These are phyloP conservation scores for Acanthamoeba royreba DNA, from an alignment of 208 protist species.

Conservation along the genomic window DNA sequence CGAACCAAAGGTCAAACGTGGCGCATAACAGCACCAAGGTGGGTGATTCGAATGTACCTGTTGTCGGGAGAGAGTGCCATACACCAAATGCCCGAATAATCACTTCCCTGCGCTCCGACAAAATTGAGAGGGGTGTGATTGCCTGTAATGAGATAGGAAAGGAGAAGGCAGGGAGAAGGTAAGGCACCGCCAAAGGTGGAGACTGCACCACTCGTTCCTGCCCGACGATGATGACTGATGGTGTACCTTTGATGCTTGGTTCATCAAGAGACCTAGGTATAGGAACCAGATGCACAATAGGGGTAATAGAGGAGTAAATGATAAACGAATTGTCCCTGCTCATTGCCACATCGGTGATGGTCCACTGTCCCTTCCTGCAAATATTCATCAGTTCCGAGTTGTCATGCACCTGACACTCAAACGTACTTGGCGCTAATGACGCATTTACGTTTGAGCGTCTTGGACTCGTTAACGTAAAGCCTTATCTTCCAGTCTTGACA, in stretches of 20 bases:
- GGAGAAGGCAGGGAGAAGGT: background rate
- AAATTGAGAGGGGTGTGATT: background rate
- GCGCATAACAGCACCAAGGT: background rate
- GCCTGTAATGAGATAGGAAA: background rate
- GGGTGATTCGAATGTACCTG: no score
- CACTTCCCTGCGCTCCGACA: background rate
- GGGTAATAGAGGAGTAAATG: constrained; percentile 25
- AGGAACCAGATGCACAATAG: background rate
- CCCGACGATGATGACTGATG: background rate
- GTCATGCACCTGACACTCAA: background rate
- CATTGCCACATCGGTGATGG: background rate
- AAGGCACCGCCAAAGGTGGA: no score
- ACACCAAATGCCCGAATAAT: constrained; percentile 33
- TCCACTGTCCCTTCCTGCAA: constrained; percentile 34
- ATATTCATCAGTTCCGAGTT: no score
- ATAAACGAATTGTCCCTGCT: background rate
- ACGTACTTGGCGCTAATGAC: background rate
- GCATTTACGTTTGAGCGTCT: background rate
- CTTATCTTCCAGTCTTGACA: constrained; percentile 18
- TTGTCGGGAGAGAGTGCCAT: background rate
- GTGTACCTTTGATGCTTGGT: background rate
- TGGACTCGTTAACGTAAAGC: background rate
- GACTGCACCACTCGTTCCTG: background rate
- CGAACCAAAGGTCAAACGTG: background rate
- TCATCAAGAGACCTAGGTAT: background rate